Evolutionary conservation across 495 filamentous ascomycete species (phyloP), one percentile per base, ranked within the genome.

Genomic region (Trichoderma asperelloides): DNA sequence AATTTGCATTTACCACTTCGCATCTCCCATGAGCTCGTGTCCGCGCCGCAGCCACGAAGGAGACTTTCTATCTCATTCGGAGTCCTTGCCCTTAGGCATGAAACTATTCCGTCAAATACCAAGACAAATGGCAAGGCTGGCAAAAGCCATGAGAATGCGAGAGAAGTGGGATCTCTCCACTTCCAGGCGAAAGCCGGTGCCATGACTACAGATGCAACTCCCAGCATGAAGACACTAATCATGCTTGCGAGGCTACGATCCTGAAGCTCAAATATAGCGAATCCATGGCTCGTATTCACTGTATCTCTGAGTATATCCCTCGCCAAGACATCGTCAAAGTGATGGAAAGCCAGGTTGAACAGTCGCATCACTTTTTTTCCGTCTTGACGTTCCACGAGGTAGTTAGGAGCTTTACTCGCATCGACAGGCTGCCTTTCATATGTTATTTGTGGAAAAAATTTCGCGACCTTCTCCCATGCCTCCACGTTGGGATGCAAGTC

Each of bases 181-280:
- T 71, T 27, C 18, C 70, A 63, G 39, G 86, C 87, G 75, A 83
- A 85, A 66, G 83, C 86, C 0, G 84, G 84, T 16, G 86, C 85
- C 47, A 84, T 73, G 39, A 84, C 64, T 40, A 86, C 70, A 62
- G 87, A 78, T 51, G 81, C 79, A 39, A 85, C 69, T 23, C 85
- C 83, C 71, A 89, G 79, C 30, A 84, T 66, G 25, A 81, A 71
- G 49, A 88, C 81, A 9, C 84, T 79, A 0, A 89, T 30, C 30
- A 90, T 74, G 37, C 81, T 83, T 4, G 76, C 76, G 1, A 85
- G 40, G 2, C 78, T 75, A 4, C 89, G 85, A 51, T 85, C 82
- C 72, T 91, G 88, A 13, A 93, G 82, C 74, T 93, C 90, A 67
- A 91, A 86, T 67, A 93, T 91, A 3, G 85, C 87, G 70, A 91